Percentiles rank a stretch among this genome's conserved stretches.
Evolutionary conservation across 192 early-diverging fungal genomes (phyloP).

Genomic region (Chytriomyces sp.): DNA sequence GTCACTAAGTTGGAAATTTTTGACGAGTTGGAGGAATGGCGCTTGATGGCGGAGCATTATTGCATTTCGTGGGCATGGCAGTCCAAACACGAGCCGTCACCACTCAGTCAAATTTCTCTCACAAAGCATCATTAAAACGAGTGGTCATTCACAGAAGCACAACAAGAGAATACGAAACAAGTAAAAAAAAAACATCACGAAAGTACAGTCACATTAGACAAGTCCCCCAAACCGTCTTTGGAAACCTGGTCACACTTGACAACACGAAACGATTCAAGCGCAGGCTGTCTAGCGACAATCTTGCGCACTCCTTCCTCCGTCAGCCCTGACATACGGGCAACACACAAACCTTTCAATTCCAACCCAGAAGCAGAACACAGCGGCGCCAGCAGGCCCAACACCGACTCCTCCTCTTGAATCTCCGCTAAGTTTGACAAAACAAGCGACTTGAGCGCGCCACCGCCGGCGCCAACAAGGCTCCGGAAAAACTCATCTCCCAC

Average conservation of each 20-base stretch:
- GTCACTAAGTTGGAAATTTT: slow-evolving; percentile 78
- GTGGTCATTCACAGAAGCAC: not conserved
- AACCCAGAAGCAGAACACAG: no score
- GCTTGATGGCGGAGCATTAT: slow-evolving; percentile 80
- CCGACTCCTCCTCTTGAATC: not conserved
- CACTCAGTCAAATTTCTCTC: no score
- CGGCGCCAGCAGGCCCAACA: not conserved
- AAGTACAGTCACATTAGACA: no score
- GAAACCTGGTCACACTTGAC: no score
- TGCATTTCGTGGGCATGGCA: slow-evolving; percentile 65
- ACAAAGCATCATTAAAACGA: not conserved
- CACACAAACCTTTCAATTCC: no score
- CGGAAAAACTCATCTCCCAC: slow-evolving; percentile 6
- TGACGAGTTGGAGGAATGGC: slow-evolving; percentile 94
- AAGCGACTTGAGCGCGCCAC: not conserved
- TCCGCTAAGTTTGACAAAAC: not conserved
- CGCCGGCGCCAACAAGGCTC: not conserved
- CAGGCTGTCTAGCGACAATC: not conserved
- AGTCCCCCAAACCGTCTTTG: no score
- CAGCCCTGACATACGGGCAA: not conserved
- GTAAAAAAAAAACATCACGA: not conserved
- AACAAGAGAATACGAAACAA: not conserved
- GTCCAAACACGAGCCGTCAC: not conserved
- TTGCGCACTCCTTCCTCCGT: not conserved
- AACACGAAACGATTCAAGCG: no score